A percentile compares a stretch with the other conserved stretches of the same genome.
Evolutionary conservation across 257 asterid species (phyloP).

Genomic region (Nicotiana knightiana): DNA sequence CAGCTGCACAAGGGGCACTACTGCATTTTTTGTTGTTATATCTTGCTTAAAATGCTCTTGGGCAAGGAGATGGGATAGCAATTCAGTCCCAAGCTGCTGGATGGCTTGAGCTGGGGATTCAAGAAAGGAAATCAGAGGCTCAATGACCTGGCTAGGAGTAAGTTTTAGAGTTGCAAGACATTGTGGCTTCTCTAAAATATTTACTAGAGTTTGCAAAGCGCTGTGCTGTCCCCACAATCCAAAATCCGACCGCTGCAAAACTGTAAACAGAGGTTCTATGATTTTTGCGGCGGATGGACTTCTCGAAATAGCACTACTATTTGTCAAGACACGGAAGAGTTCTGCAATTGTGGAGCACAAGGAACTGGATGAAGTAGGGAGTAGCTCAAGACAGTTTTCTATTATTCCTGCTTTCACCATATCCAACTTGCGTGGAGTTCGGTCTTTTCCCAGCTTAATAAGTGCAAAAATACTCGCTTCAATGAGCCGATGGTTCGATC

Average conservation of each 20-base stretch:
- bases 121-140: constrained; percentile 60
- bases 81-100: constrained; percentile 79
- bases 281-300: constrained; percentile 55
- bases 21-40: constrained; percentile 62
- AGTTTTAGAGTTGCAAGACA: constrained; percentile 56
- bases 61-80: constrained; percentile 71
- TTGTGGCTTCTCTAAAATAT: constrained; percentile 83
- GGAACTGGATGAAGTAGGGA: constrained; percentile 63
- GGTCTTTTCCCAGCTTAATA: constrained; percentile 76
- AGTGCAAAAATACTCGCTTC: constrained; percentile 79
- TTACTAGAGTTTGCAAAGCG: constrained; percentile 81
- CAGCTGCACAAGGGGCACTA: constrained; percentile 78
- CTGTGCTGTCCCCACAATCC: constrained; percentile 87
- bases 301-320: constrained; percentile 74
- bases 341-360: constrained; percentile 71
- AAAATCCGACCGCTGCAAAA: constrained; percentile 61
- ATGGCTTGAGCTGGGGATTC: constrained; percentile 84
- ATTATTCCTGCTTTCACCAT: constrained; percentile 80
- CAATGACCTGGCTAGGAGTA: constrained; percentile 70
- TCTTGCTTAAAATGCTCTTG: constrained; percentile 85
- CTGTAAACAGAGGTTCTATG: constrained; percentile 69
- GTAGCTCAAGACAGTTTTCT: constrained; percentile 72
- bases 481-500: constrained; percentile 61
- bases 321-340: constrained; percentile 84
- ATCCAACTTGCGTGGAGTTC: constrained; percentile 85